Conservation (phyloP, 2,329 filamentous ascomycete species). For the Aphanoascus verrucosus region DNA sequence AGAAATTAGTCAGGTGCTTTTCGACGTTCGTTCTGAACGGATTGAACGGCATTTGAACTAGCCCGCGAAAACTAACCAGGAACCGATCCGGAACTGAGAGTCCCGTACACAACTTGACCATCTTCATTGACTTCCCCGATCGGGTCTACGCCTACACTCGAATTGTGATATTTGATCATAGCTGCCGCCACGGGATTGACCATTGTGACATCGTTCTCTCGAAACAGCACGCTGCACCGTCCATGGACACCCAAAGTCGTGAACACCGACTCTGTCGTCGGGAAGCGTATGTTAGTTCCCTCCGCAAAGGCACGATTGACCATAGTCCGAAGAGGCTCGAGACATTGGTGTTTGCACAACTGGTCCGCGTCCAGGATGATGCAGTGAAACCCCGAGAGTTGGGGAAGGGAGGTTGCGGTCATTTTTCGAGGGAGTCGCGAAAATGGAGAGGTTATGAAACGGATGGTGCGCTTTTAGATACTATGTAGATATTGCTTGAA, state of each 20-base stretch:
- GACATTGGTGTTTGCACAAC: slow-evolving; percentile 9
- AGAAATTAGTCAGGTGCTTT: neutral
- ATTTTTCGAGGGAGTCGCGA: neutral
- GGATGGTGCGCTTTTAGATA: no score
- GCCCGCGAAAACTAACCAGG: neutral
- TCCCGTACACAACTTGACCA: neutral
- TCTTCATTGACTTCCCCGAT: neutral
- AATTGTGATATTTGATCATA: slow-evolving; percentile 13
- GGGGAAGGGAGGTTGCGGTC: neutral
- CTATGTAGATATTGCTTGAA: no score
- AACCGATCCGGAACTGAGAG: neutral
- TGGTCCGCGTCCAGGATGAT: slow-evolving; percentile 10
- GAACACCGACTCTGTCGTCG: neutral
- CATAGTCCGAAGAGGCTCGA: slow-evolving; percentile 4
- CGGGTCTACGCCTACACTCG: slow-evolving; percentile 1
- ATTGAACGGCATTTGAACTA: neutral
- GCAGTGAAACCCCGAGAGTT: slow-evolving; percentile 4
- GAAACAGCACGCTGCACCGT: slow-evolving; percentile 11
- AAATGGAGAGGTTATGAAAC: no score
- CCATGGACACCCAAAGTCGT: slow-evolving; percentile 8
- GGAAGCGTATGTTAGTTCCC: neutral
- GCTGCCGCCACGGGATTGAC: slow-evolving; percentile 10
- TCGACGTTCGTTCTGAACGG: neutral
- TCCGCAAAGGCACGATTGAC: slow-evolving; percentile 10
- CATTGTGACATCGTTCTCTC: slow-evolving; percentile 1